Evolutionary conservation across 441 rosid genomes (phyloP), one percentile per base, ranked within the genome.

Genomic region (Jatropha multifida): DNA sequence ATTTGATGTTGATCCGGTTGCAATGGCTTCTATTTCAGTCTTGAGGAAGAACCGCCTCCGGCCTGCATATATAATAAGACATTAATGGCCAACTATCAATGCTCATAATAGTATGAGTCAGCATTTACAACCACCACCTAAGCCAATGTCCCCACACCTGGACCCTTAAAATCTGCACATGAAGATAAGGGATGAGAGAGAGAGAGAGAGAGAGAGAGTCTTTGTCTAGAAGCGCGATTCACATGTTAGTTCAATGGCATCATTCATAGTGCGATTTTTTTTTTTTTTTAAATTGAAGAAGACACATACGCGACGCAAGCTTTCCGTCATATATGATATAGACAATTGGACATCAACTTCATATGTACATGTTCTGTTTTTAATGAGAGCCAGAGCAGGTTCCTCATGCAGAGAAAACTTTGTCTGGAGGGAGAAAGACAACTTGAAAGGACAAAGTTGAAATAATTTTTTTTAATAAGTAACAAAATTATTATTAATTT

Each of bases 141-240:
- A 37, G 42, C 18, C 8, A 27, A 10, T 40, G 69, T 61, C 74
- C 78, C 74, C 74, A 69, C 69, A 9, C n/a, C 10, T 20, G 32
- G 69, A 44, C 23, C 32, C 64, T 2, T 1, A 5, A 51, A 37
- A 51, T 5, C 44, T 2, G 41, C 4, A 56, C 27, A 42, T 3
- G 6, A 20, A 7, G 60, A 48, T 61, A 20, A 65, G 51, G 11
- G 23, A 23, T 0, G 23, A 23, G 23, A 23, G 23, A 23, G 23
- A 44, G 55, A 14, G 4, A 51, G 55, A 51, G 55, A 51, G 56
- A 49, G 17, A 66, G 23, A 44, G 5, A n/a, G 26, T 38, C 17
- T 4, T 26, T 59, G 11, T 26, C 66, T 32, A 12, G 17, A 32
- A 63, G 20, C 56, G 40, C 52, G 9, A 15, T 42, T 4, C 79